Base-by-base conservation (phyloP, 495 filamentous ascomycete genomes). In the Xylaria palmicola region DNA sequence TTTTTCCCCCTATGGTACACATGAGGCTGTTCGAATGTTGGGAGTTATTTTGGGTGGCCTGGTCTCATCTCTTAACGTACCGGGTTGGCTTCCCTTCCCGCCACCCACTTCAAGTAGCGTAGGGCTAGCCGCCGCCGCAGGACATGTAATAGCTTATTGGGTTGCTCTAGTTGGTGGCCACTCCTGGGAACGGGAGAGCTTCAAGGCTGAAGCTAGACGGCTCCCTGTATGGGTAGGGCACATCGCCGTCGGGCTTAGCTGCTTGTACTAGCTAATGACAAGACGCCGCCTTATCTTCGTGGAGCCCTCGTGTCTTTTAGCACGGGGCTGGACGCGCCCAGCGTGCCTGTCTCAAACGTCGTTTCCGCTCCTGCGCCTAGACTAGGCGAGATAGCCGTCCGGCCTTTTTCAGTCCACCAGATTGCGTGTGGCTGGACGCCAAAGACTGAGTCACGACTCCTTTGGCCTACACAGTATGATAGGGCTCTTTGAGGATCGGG, bases 211-310 rank as follows among this genome's bases (percentile, higher is more conserved):
- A 51, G 48, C 9, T 34, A 32, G 48, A 4, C 12, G 17, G 29
- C n/a, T 17, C 47, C n/a, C 50, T 55, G 27, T 37, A 39, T 39
- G 17, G 17, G 24, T 27, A 55, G 13, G 34, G 36, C 3, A 36
- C 17, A 17, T 20, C 32, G 10, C 29, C 22, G 19, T 19, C 22
- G 41, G 36, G 51, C 37, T 55, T 41, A 30, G 51, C 36, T 41
- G 12, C 36, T 41, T n/a, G 9, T 2, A 27, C 34, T 27, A 56
- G 22, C 53, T 56, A 56, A 56, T 56, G 27, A 15, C 17, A 32
- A 34, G 53, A 27, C 27, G 17, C 22, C n/a, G 32, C 53, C 53
- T 56, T 56, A 56, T 56, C 53, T 56, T n/a, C n/a, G 4, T 30
- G 17, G 32, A 1, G 1, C 39, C 50, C 22, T 53, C 40, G n/a